Evolutionary conservation across 257 asterid genomes (phyloP).

Genomic region (Thymus mandschuricus): DNA sequence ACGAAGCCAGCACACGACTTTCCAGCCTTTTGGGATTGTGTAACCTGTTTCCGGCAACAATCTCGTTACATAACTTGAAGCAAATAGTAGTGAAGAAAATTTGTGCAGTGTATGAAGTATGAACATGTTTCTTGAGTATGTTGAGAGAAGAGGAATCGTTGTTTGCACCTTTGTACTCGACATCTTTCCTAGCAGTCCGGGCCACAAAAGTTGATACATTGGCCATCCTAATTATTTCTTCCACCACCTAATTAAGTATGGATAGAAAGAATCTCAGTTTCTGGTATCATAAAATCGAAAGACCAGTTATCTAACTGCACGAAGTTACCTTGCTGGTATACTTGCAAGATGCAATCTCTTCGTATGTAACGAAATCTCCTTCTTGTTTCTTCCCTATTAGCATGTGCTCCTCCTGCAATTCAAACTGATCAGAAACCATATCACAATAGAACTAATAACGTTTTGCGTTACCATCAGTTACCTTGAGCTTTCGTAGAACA

Average conservation of each 20-base stretch:
- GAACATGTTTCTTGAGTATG: background rate
- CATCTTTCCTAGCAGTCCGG: constrained; percentile 52
- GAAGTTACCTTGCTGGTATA: constrained; percentile 48
- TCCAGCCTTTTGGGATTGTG: constrained; percentile 68
- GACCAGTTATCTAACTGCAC: background rate
- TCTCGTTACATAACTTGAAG: background rate
- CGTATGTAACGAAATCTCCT: constrained; percentile 53
- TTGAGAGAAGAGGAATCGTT: background rate
- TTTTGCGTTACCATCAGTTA: background rate
- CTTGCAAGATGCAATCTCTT: constrained; percentile 42
- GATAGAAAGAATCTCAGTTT: too few relatives aligned
- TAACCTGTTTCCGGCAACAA: constrained; percentile 35
- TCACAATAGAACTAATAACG: constrained; percentile 26
- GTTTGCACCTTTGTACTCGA: constrained; percentile 51
- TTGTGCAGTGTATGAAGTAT: too few relatives aligned
- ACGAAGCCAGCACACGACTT: constrained; percentile 55
- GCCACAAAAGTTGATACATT: constrained; percentile 42
- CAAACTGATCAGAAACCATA: background rate
- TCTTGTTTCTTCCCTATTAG: constrained; percentile 35
- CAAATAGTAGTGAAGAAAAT: background rate
- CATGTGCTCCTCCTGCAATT: constrained; percentile 53
- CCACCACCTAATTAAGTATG: constrained; percentile 48
- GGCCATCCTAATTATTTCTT: constrained; percentile 57
- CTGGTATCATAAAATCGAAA: too few relatives aligned
- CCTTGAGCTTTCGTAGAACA: constrained; percentile 37